Percentiles rank a stretch among this genome's conserved stretches.
Evolutionary conservation across 768 basidiomycete species (phyloP).

Genomic region (Butyriboletus loyo): DNA sequence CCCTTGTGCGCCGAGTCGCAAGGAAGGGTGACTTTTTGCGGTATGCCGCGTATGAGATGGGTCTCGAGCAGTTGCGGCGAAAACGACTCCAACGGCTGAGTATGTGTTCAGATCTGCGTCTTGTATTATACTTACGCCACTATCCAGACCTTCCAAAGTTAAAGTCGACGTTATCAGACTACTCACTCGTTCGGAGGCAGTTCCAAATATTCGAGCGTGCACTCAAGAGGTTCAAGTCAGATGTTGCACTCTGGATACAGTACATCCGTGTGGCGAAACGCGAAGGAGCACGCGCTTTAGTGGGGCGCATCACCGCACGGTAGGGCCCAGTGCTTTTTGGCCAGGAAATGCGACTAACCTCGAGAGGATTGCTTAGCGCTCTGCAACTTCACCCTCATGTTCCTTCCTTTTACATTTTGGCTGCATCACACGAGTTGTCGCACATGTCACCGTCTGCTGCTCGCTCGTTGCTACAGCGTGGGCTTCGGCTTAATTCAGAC

Average conservation of each 20-base stretch:
- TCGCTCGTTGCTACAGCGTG: slow-evolving; percentile 79
- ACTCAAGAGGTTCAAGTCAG: slow-evolving; percentile 82
- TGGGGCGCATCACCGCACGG: slow-evolving; percentile 81
- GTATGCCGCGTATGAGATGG: slow-evolving; percentile 91
- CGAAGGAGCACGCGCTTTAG: slow-evolving; percentile 74
- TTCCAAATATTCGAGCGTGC: slow-evolving; percentile 92
- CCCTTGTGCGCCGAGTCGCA: slow-evolving; percentile 78
- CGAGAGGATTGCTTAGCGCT: slow-evolving; percentile 48
- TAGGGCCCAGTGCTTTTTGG: slow-evolving; percentile 31
- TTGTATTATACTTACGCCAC: background rate
- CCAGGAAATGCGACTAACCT: slow-evolving; percentile 4
- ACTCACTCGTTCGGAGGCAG: slow-evolving; percentile 79
- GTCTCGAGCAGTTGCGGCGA: slow-evolving; percentile 72
- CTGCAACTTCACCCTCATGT: slow-evolving; percentile 82
- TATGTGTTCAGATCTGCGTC: slow-evolving; percentile 33
- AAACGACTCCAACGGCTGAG: slow-evolving; percentile 73
- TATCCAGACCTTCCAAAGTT: slow-evolving; percentile 30
- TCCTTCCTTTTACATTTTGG: slow-evolving; percentile 76
- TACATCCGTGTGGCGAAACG: slow-evolving; percentile 83
- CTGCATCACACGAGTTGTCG: slow-evolving; percentile 78
- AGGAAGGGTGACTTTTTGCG: slow-evolving; percentile 87
- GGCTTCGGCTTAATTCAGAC: slow-evolving; percentile 72
- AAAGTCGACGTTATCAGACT: slow-evolving; percentile 71
- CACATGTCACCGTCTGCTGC: slow-evolving; percentile 74
- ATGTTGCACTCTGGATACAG: slow-evolving; percentile 84